Percentiles rank a stretch among this genome's conserved stretches.
Conservation (phyloP, 2,329 filamentous ascomycete genomes). For the Claviceps quebecensis region DNA sequence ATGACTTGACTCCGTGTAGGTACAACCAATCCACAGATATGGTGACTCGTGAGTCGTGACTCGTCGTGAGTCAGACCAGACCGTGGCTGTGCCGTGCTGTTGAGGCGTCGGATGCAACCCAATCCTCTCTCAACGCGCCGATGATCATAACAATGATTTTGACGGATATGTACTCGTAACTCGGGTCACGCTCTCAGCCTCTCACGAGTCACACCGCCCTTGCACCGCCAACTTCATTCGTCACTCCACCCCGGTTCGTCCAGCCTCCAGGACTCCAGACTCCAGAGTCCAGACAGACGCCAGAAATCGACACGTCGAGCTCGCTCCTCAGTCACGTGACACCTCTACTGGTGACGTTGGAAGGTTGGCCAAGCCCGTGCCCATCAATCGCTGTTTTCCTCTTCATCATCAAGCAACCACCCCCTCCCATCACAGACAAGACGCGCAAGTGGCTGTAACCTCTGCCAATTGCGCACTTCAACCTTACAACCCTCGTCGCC, state of each 20-base stretch:
- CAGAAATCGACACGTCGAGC: no score
- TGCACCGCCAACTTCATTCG: neutral
- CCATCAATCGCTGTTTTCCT: conserved; percentile 4
- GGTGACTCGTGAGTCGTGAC: neutral
- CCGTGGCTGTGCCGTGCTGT: no score
- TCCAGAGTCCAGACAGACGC: neutral
- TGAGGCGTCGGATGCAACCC: no score
- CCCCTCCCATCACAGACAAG: conserved; percentile 4
- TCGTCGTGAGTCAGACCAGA: neutral
- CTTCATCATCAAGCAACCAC: conserved; percentile 1
- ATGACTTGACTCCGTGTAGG: no score
- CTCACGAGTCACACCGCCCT: no score
- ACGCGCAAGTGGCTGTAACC: conserved; percentile 5
- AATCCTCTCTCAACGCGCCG: no score
- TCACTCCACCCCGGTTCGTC: neutral
- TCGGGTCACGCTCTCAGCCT: no score
- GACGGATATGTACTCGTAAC: no score
- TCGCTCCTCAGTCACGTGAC: conserved; percentile 18
- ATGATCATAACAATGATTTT: no score
- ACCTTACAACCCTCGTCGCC: neutral
- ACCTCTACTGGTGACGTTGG: conserved; percentile 19
- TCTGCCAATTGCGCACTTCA: conserved; percentile 6
- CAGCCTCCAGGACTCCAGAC: neutral
- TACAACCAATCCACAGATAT: neutral
- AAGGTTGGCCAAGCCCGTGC: conserved; percentile 16